Evolutionary conservation across 2,329 filamentous ascomycete genomes (phyloP), one percentile per base, ranked within the genome.

Genomic region (Nigrograna mackinnonii): DNA sequence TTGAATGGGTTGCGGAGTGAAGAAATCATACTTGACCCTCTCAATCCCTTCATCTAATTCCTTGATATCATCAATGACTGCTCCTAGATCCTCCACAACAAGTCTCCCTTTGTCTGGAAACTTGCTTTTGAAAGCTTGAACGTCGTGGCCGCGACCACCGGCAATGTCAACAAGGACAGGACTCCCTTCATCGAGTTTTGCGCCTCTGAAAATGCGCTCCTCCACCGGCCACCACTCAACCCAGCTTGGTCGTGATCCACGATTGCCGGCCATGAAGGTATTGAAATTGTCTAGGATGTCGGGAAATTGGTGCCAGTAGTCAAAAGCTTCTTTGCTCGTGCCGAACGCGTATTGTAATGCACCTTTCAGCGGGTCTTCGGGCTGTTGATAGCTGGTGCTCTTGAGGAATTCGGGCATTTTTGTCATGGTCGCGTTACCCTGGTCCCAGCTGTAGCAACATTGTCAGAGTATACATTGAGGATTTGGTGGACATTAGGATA

Each of bases 81-180:
- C 26, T 4, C 54, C 48, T 5, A 57, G 37, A 42, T 65, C 60
- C 45, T 63, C 50, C 1, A 65, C 30, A 3, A 66, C 37, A 6
- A 65, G 22, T 35, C 45, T 37, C 2, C 50, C 50, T 14, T 40
- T 36, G 5, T 18, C 17, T 7, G 38, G 32, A 26, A 41, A 47
- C 17, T 35, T 22, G 2, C 22, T 22, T 17, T 31, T 36, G 20
- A 54, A 41, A 7, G 19, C 33, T 9, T 41, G 22, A n/a, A 43
- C 22, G 22, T 45, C 45, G 33, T 54, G 46, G 12, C 50, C 50
- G 2, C 26, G 28, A 4, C 46, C 45, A 9, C 50, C 48, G 2
- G 20, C 50, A 17, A 54, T 35, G 32, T 54, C 50, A 3, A 52
- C 50, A 6, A 54, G 18, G 2, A 49, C 18, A 5, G 46, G 34